These are phyloP conservation scores for Microdochium trichocladiopsis DNA, from an alignment of 2,329 filamentous ascomycete genomes.

Conservation along the genomic window DNA sequence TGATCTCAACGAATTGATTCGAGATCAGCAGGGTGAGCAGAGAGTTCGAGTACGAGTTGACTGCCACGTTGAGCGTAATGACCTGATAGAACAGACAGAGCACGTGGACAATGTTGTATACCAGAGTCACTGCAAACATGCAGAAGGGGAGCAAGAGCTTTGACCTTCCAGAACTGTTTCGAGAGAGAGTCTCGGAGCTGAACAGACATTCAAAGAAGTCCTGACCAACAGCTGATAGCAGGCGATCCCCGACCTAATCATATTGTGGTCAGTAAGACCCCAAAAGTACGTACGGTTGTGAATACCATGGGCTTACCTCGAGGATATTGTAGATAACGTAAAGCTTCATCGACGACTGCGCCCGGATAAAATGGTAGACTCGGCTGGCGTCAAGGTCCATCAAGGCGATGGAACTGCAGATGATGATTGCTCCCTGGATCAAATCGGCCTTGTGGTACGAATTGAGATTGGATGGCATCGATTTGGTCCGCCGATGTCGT, in stretches of 20 bases:
- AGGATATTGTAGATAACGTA: constrained; percentile 99
- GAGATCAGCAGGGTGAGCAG: constrained; percentile 86
- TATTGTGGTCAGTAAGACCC: background rate
- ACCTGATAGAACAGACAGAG: constrained; percentile 93
- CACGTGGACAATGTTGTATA: constrained; percentile 83
- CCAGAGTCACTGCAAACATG: constrained; percentile 81
- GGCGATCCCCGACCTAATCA: constrained; percentile 66
- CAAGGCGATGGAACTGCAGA: constrained; percentile 75
- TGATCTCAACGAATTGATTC: constrained; percentile 99
- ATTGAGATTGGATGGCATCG: constrained; percentile 75
- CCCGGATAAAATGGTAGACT: constrained; percentile 97
- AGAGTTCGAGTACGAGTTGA: constrained; percentile 97
- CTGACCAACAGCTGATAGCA: constrained; percentile 87
- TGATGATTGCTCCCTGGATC: constrained; percentile 80
- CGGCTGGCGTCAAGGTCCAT: constrained; percentile 91
- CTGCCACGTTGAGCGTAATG: constrained; percentile 93
- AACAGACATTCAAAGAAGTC: constrained; percentile 96
- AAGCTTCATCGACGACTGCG: constrained; percentile 93
- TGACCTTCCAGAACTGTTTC: constrained; percentile 80
- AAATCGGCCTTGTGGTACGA: constrained; percentile 94
- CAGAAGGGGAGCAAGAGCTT: constrained; percentile 84
- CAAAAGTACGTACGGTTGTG: background rate
- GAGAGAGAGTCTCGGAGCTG: constrained; percentile 84
- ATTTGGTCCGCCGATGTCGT: constrained; percentile 70
- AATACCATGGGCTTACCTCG: constrained; percentile 46